Evolutionary conservation across 2,329 filamentous ascomycete genomes (phyloP), one percentile per base, ranked within the genome.

Genomic region (Monascus ruber): DNA sequence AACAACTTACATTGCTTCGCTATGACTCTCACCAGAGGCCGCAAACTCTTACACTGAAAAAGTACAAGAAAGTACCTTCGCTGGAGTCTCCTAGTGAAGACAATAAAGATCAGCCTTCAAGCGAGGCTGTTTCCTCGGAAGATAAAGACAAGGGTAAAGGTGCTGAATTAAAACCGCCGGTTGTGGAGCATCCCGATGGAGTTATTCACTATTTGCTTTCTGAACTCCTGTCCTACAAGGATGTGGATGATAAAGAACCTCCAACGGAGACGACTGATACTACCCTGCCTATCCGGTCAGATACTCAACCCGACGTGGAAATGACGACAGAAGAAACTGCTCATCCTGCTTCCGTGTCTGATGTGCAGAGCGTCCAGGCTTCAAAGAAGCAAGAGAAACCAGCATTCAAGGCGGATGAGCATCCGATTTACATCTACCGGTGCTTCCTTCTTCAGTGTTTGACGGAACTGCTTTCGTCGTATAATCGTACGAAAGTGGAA

Each of bases 341-440:
- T 11, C 55, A 55, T 17, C 55, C 59, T 28, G 51, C 58, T 34
- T 51, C 58, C 35, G 57, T 48, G 31, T 52, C 54, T 26, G 58
- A 56, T 38, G 42, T 46, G 26, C 57, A 45, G 33, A 45, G 51
- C 29, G 43, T 46, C 25, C 58, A 49, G 27, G 47, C 73, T 51
- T 67, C 74, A 39, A 79, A 83, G 60, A 85, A 86, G 56, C 42
- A 65, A 4, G 64, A 77, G 7, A 94, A 93, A 64, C 69, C 76
- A 0, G 67, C 77, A 0, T 96, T 96, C 72, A 95, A 94, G 63
- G 71, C 85, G 1, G 87, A 94, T 37, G 83, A 95, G 28, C 87
- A 98, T 59, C 86, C 88, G 0, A 95, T 94, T 43, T 98, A 94
- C 64, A 81, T 96, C 38, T 98, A 96, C 56, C 79, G 91, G 35